Base-by-base conservation (phyloP, 2,329 filamentous ascomycete species). In the Alternaria consortialis region DNA sequence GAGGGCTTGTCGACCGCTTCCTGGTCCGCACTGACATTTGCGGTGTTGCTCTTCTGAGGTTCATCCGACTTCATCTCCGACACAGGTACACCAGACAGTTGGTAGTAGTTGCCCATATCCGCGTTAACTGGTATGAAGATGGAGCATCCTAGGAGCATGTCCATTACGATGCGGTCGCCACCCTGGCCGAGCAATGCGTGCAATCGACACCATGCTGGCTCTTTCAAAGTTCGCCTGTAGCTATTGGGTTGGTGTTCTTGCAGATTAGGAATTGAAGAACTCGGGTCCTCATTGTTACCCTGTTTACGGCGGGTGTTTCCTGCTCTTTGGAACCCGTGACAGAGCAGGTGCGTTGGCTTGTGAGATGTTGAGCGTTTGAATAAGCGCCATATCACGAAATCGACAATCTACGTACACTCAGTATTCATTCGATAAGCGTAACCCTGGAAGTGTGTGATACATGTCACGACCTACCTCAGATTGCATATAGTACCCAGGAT, bases 81-180 rank as follows among this genome's bases (percentile, higher is more conserved):
- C 40, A 90, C 71, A 2, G 87, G 86, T 23, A 79, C 67, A 88
- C 94, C 94, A 74, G 90, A 93, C 31, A 97, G 76, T 75, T 98
- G 94, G 68, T 88, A 87, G 71, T 91, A 90, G 69, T 92, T 93
- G 2, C 86, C 86, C 56, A 80, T 83, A 11, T 86, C 86, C 25
- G 82, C 81, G 39, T 87, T 80, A 11, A 96, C 77, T 4, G 85
- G 80, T 12, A 86, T 71, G 73, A 95, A 99, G 6, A 98, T 80
- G 7, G 91, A 90, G 75, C 90, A 92, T 62, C 95, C 88, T 2
- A 94, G 78, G 5, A 98, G 83, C 59, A 97, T 80, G 67, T 91
- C 85, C 53, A 92, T 84, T 87, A 97, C 92, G 61, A 94, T 88
- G 25, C 84, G 84, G 63, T 96, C 91, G 3, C 92, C 92, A 48